Evolutionary conservation across 257 asterid species (phyloP), one percentile per base, ranked within the genome.

Genomic region (Gentiana macrophylla): DNA sequence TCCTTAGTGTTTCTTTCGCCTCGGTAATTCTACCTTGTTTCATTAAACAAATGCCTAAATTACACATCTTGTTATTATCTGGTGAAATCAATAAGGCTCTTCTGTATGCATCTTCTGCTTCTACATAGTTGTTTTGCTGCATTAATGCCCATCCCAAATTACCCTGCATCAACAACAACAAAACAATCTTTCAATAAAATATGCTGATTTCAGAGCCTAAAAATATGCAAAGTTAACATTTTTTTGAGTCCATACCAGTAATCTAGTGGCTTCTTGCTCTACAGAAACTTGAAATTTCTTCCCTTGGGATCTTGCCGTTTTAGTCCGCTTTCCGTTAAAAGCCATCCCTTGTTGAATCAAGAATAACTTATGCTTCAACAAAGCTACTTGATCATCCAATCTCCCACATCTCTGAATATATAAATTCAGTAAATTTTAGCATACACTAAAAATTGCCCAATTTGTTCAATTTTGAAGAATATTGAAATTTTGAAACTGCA

Each of bases 141-240:
- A 92, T 92, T 73, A 88, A 38, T 2, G 99, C 99, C 99, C 99
- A 92, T 33, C 99, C 99, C 59, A 92, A 70, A 66, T 92, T 92
- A 35, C 99, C 99, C 98, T 91, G 68, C 59, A 63, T 37, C 53
- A 52, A 33, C 12, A 8, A 60, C 24, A 24, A 24, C 24, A 24
- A 24, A 24, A 24, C 24, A 24, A 24, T 24, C 24, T 24, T 24
- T 24, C 24, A 24, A 24, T 24, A 24, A 24, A 24, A 24, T 24
- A 24, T 24, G 24, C 24, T 24, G 24, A 24, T 24, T 24, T 24
- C 24, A 24, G 24, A 24, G 24, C 24, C 24, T 24, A 24, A 24
- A 24, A 24, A 24, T 24, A 24, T 24, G 24, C 24, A 24, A 24
- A 24, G 24, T 24, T 24, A 24, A 24, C 24, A 24, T 24, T 24